These are phyloP conservation scores for Termitomyces sp. DNA, from an alignment of 768 basidiomycete species.

Conservation along the genomic window DNA sequence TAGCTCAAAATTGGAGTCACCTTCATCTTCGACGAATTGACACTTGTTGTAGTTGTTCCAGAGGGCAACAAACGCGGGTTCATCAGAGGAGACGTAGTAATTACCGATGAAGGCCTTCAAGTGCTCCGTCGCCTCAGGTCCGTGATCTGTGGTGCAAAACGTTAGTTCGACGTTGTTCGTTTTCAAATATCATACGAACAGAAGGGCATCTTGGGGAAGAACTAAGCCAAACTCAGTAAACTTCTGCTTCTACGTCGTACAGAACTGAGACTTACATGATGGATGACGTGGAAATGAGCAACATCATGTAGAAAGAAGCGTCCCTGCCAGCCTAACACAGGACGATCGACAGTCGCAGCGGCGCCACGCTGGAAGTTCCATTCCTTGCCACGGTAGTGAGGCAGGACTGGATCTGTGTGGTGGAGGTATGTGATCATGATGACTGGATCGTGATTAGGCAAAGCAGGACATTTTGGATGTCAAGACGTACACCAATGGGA, in stretches of 20 bases:
- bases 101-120: conserved; percentile 46
- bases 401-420: conserved; percentile 52
- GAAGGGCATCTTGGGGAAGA: conserved; percentile 19
- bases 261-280: conserved; percentile 37
- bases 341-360: conserved; percentile 53
- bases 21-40: conserved; percentile 56
- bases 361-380: conserved; percentile 65
- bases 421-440: conserved; percentile 58
- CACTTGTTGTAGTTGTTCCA: conserved; percentile 55
- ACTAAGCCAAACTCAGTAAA: conserved; percentile 4
- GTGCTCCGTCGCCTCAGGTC: conserved; percentile 45
- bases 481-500: conserved; percentile 45
- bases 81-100: conserved; percentile 41
- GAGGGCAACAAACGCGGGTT: conserved; percentile 39
- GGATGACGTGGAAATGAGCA: conserved; percentile 59
- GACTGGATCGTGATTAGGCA: conserved; percentile 18
- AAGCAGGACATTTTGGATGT: neutral
- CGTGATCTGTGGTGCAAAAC: conserved; percentile 36
- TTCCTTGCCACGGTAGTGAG: conserved; percentile 50
- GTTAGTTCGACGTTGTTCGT: neutral
- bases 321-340: conserved; percentile 59
- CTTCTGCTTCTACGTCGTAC: neutral
- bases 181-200: conserved; percentile 5
- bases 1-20: conserved; percentile 14
- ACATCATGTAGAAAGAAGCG: conserved; percentile 66